These are phyloP conservation scores for Oemleria cerasiformis DNA, from an alignment of 306 rosid genomes.

Conservation along the genomic window DNA sequence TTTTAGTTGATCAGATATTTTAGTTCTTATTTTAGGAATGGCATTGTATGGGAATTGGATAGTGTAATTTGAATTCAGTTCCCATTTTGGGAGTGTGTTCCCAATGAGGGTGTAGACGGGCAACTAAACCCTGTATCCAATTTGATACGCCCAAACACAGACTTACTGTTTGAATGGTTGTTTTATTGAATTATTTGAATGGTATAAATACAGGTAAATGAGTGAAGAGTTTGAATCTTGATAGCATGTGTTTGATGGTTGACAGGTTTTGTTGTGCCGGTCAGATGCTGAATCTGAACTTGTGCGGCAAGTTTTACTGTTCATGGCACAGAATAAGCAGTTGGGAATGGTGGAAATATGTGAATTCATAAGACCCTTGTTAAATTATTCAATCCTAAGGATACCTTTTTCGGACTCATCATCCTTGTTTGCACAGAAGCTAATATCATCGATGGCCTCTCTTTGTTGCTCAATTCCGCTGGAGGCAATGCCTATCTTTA, in stretches of 20 bases:
- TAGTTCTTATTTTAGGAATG: not conserved
- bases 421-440: constrained; percentile 47
- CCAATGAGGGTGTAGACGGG: no score
- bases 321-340: constrained; percentile 53
- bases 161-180: not conserved
- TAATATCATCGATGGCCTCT: constrained; percentile 58
- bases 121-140: no score
- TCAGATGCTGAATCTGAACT: constrained; percentile 73
- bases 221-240: constrained; percentile 12
- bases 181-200: not conserved
- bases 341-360: constrained; percentile 64
- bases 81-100: not conserved
- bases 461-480: constrained; percentile 68
- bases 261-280: constrained; percentile 68
- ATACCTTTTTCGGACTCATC: constrained; percentile 49
- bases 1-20: not conserved
- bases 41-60: not conserved
- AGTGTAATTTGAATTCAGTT: constrained; percentile 3
- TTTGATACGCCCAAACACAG: not conserved
- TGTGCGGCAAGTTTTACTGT: constrained; percentile 67
- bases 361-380: constrained; percentile 65
- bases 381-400: constrained; percentile 53
- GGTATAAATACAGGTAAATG: not conserved
- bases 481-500: constrained; percentile 66
- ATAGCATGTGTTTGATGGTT: constrained; percentile 21